These are phyloP conservation scores for Fusarium ambrosium DNA, from an alignment of 2,329 filamentous ascomycete genomes.

Conservation along the genomic window DNA sequence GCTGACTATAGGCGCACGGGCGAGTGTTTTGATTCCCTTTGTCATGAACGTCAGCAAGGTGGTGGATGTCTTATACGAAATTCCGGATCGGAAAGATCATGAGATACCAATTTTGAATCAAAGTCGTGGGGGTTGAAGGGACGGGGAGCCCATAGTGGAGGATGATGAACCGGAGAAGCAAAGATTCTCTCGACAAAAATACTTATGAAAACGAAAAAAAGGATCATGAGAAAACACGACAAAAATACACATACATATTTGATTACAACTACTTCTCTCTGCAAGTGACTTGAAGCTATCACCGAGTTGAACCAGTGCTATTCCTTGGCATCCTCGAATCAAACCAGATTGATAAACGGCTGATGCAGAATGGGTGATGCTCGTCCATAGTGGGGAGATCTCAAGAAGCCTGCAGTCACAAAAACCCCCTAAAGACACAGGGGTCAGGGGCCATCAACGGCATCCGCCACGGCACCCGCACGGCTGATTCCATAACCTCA, in stretches of 20 bases:
- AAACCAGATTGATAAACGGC: not conserved
- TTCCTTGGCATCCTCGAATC: not conserved
- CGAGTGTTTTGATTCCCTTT: slow-evolving; percentile 31
- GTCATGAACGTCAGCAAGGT: slow-evolving; percentile 27
- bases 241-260: not conserved
- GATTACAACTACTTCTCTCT: not conserved
- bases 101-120: slow-evolving; percentile 21
- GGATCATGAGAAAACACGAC: slow-evolving; percentile 11
- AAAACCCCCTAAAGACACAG: slow-evolving; percentile 27
- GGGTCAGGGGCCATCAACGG: slow-evolving; percentile 18
- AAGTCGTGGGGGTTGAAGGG: slow-evolving; percentile 12
- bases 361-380: not conserved
- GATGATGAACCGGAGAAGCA: slow-evolving; percentile 10
- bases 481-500: slow-evolving; percentile 15
- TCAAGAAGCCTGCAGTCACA: slow-evolving; percentile 28
- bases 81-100: slow-evolving; percentile 25
- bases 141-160: slow-evolving; percentile 10
- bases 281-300: not conserved
- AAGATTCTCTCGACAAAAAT: slow-evolving; percentile 3
- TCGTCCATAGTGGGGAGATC: slow-evolving; percentile 11
- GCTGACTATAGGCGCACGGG: slow-evolving; percentile 32
- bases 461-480: slow-evolving; percentile 15
- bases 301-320: not conserved
- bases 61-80: slow-evolving; percentile 22
- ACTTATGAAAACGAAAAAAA: slow-evolving; percentile 10